These are phyloP conservation scores for Ophiostoma piceae DNA, from an alignment of 2,329 filamentous ascomycete species.

Conservation along the genomic window DNA sequence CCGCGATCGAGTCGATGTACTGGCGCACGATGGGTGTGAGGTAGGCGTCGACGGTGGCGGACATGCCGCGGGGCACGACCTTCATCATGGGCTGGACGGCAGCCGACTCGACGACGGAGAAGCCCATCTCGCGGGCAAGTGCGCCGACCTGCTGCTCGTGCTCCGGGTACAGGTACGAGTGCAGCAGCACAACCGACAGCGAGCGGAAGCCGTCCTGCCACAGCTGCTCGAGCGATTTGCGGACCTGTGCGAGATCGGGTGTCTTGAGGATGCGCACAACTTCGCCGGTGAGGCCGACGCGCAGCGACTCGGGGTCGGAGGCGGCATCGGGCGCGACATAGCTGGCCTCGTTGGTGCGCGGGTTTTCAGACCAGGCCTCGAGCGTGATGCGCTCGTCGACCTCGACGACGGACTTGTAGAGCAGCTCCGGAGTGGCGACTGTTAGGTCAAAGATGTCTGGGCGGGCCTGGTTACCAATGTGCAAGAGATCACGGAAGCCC, in stretches of 20 bases:
- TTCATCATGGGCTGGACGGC: slow-evolving; percentile 51
- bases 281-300: slow-evolving; percentile 52
- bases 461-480: slow-evolving; percentile 85
- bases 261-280: slow-evolving; percentile 41
- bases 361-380: slow-evolving; percentile 56
- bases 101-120: slow-evolving; percentile 20
- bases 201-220: slow-evolving; percentile 53
- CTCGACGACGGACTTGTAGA: slow-evolving; percentile 80
- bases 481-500: slow-evolving; percentile 80
- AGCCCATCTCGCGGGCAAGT: slow-evolving; percentile 24
- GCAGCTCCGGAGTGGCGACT: slow-evolving; percentile 76
- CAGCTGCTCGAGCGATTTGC: slow-evolving; percentile 53
- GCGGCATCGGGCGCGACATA: slow-evolving; percentile 14
- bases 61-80: slow-evolving; percentile 62
- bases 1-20: slow-evolving; percentile 62
- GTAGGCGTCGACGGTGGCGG: slow-evolving; percentile 69
- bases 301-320: slow-evolving; percentile 33
- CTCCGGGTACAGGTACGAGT: slow-evolving; percentile 27
- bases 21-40: slow-evolving; percentile 65
- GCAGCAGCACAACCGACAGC: slow-evolving; percentile 36
- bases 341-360: slow-evolving; percentile 8
- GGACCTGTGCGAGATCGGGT: slow-evolving; percentile 51
- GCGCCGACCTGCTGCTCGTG: slow-evolving; percentile 25
- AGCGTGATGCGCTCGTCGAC: slow-evolving; percentile 84
- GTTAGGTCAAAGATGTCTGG: slow-evolving; percentile 88